A percentile compares a stretch with the other conserved stretches of the same genome.
These are phyloP conservation scores for Isoetes taiwanensis DNA, from an alignment of 75 land plant genomes.

Conservation along the genomic window DNA sequence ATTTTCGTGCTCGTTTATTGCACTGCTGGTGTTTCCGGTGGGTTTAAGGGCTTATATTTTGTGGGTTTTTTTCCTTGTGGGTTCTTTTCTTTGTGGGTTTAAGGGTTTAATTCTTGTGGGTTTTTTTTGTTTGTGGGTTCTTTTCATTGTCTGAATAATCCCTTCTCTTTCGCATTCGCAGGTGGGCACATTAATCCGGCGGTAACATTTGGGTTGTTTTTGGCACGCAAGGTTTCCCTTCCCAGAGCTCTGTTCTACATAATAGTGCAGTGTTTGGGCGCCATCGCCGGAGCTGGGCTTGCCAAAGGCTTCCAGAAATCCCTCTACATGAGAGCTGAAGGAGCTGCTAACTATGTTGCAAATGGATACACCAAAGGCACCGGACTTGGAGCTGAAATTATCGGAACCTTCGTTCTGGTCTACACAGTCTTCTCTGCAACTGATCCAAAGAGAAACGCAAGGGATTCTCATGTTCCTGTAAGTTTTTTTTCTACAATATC, in stretches of 20 bases:
- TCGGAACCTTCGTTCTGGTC: constrained; percentile 52
- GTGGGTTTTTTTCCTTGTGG: not conserved
- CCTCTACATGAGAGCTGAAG: constrained; percentile 25
- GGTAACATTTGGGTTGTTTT: constrained; percentile 44
- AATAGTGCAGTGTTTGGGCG: constrained; percentile 56
- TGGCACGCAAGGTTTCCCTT: constrained; percentile 46
- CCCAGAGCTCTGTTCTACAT: constrained; percentile 42
- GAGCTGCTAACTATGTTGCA: constrained; percentile 38
- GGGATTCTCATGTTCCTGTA: constrained; percentile 57
- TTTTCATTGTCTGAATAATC: not conserved
- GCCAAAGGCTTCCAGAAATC: constrained; percentile 38
- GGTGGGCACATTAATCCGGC: constrained; percentile 61
- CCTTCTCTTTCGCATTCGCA: too few relatives aligned
- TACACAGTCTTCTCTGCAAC: constrained; percentile 63
- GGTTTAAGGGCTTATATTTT: not conserved
- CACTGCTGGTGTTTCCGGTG: constrained; percentile 45
- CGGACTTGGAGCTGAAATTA: constrained; percentile 45
- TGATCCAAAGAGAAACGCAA: constrained; percentile 48
- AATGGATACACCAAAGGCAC: constrained; percentile 37
- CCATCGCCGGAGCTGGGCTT: constrained; percentile 44
- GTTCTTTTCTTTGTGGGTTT: too few relatives aligned
- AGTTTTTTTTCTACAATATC: not conserved
- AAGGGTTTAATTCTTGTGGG: too few relatives aligned
- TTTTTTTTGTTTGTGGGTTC: not conserved
- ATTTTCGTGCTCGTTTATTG: constrained; percentile 46